Evolutionary conservation across 805 yeast species (phyloP), one percentile per base, ranked within the genome.

Genomic region (Saccharomycopsis synnaedendra): DNA sequence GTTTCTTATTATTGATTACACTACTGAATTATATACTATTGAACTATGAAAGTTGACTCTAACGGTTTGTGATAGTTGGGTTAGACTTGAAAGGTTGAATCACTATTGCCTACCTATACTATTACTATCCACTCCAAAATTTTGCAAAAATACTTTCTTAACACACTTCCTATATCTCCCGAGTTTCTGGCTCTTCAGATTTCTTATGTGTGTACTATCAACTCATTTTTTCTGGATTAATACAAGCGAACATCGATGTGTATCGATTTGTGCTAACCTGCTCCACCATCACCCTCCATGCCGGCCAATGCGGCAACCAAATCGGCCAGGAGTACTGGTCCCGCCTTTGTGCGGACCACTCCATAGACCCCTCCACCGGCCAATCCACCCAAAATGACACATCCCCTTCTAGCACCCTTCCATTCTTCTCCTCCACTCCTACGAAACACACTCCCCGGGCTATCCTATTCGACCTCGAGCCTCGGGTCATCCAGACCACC

Each of bases 291-390:
- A 80, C 89, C 1, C 62, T 83, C 7, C 89, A 82, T 57, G 77
- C 45, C 57, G 95, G 96, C 30, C 98, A 93, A 66, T 93, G 98
- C 68, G 98, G 98, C 49, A 93, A 93, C 64, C 97, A 90, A 61
- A 81, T 90, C 1, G 97, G 97, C 30, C 77, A 85, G 48, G 83
- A 84, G 62, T 90, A 89, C 63, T 93, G 98, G 98, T 72, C 78
- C 42, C 96, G 86, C 61, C 63, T 90, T 47, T 85, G 95, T 40
- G 64, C 70, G 32, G 97, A 90, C 58, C 98, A 90, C 59, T 95
- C 94, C 0, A 81, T 90, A 28, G 42, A 51, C 37, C 56, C 62
- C n/a, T 63, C 75, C 0, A 87, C 82, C 56, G 90, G 90, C 3
- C 67, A 75, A 3, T 64, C 70, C 7, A 68, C 68, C 9, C 59